Percentiles rank a stretch among this genome's conserved stretches.
Evolutionary conservation across 2,329 filamentous ascomycete genomes (phyloP).

Genomic region (Bipolaris victoriae): DNA sequence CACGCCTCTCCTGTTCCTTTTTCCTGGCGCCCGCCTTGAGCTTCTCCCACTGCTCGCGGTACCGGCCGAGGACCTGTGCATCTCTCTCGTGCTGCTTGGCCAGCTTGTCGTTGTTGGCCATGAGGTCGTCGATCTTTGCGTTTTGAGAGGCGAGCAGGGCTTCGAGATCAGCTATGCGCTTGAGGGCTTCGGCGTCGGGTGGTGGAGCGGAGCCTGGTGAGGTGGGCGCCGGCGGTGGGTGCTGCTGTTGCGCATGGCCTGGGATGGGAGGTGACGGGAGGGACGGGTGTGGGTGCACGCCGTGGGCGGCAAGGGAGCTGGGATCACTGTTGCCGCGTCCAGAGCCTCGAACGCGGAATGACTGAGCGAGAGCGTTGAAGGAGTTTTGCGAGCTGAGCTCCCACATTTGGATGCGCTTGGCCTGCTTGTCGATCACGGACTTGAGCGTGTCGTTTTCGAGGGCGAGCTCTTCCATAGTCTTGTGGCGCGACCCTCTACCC

Average conservation of each 20-base stretch:
- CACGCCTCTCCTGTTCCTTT: slow-evolving; percentile 41
- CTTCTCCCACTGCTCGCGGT: slow-evolving; percentile 71
- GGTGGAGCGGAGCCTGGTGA: slow-evolving; percentile 1
- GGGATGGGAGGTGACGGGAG: slow-evolving; percentile 26
- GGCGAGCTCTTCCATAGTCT: slow-evolving; percentile 84
- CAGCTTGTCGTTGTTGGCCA: slow-evolving; percentile 66
- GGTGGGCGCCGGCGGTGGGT: background rate
- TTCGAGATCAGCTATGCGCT: slow-evolving; percentile 36
- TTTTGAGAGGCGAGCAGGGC: slow-evolving; percentile 34
- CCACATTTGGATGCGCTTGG: slow-evolving; percentile 87
- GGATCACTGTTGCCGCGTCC: slow-evolving; percentile 32
- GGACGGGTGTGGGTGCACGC: slow-evolving; percentile 28
- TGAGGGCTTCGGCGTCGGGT: slow-evolving; percentile 20
- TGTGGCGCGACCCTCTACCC: slow-evolving; percentile 52
- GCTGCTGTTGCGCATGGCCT: slow-evolving; percentile 1
- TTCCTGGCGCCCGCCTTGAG: slow-evolving; percentile 67
- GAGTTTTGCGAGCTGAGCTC: slow-evolving; percentile 90
- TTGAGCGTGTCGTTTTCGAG: slow-evolving; percentile 88
- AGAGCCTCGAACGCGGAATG: slow-evolving; percentile 56
- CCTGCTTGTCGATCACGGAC: slow-evolving; percentile 82
- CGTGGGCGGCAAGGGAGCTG: slow-evolving; percentile 27
- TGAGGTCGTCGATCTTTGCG: slow-evolving; percentile 56
- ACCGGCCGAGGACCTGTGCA: slow-evolving; percentile 60
- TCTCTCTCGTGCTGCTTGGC: slow-evolving; percentile 67
- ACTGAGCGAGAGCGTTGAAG: slow-evolving; percentile 84